Percentiles rank a stretch among this genome's conserved stretches.
phyloP scores from a whole-genome alignment of 345 rosid species.

The Cardamine chenopodiifolia region DNA sequence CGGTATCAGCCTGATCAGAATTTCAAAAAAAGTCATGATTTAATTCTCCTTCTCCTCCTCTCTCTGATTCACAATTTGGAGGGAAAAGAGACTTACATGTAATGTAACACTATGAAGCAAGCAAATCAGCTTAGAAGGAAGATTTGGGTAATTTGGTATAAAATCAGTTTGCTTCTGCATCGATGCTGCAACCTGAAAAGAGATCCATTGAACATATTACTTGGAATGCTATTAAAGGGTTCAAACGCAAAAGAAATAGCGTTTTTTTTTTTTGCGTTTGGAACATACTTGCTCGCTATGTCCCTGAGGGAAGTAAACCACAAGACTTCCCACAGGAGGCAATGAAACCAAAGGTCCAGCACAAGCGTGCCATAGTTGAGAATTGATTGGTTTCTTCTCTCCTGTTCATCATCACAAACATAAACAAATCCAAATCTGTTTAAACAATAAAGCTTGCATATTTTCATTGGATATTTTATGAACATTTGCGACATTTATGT shows the following conservation, averaged over 20 bases:
- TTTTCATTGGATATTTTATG: constrained; percentile 17
- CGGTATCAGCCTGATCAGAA: constrained; percentile 79
- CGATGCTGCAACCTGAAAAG: constrained; percentile 84
- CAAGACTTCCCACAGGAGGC: constrained; percentile 94
- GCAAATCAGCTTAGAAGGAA: constrained; percentile 85
- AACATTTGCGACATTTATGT: constrained; percentile 18
- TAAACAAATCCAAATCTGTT: background rate
- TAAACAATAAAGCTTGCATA: constrained; percentile 1
- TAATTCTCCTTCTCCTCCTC: background rate
- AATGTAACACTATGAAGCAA: constrained; percentile 77
- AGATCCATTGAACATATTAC: background rate
- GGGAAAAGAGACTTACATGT: constrained; percentile 56
- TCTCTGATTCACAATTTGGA: constrained; percentile 1
- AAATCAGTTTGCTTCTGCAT: constrained; percentile 79
- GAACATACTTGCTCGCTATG: constrained; percentile 87
- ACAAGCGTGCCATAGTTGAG: constrained; percentile 98
- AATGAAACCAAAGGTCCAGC: constrained; percentile 93
- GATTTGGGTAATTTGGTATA: constrained; percentile 89
- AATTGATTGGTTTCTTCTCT: constrained; percentile 80
- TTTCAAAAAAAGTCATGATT: constrained; percentile 35
- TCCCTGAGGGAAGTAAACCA: constrained; percentile 97
- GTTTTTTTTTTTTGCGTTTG: background rate
- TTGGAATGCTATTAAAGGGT: background rate
- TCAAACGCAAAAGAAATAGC: background rate
- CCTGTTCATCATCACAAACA: constrained; percentile 52